phyloP scores from a whole-genome alignment of 306 rosid genomes.

The Boehmeria nivea region DNA sequence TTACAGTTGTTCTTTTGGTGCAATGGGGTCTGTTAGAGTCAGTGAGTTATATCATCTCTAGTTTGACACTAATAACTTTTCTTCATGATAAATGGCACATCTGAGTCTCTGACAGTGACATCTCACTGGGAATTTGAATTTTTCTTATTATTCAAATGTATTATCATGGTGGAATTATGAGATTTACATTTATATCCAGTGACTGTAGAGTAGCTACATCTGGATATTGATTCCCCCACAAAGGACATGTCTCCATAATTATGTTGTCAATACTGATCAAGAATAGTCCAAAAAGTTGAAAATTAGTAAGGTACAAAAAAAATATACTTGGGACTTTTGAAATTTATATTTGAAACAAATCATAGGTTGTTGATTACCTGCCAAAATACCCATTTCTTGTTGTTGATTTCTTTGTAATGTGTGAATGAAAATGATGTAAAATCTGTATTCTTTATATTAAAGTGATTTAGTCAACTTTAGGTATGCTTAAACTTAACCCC shows the following conservation, averaged over 20 bases:
- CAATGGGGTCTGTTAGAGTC: neutral
- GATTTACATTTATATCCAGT: too few relatives aligned
- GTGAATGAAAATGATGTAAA: too few relatives aligned
- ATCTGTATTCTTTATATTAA: neutral
- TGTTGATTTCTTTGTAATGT: too few relatives aligned
- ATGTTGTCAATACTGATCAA: too few relatives aligned
- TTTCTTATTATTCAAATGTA: neutral
- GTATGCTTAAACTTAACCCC: neutral
- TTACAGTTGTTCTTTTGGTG: neutral
- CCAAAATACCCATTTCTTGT: too few relatives aligned
- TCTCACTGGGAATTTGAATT: too few relatives aligned
- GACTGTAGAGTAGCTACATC: neutral
- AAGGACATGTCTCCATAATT: neutral
- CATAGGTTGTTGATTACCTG: neutral
- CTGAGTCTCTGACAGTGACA: neutral
- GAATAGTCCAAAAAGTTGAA: too few relatives aligned
- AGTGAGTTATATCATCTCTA: neutral
- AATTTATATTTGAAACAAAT: neutral
- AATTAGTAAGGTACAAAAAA: neutral
- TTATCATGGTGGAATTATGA: neutral
- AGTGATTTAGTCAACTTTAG: neutral
- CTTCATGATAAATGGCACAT: conserved; percentile 10
- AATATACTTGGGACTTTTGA: neutral
- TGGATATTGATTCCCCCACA: neutral
- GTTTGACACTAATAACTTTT: conserved; percentile 1